Evolutionary conservation across 2,329 filamentous ascomycete species (phyloP), one percentile per base, ranked within the genome.

Genomic region (Pestalotiopsis sp.): DNA sequence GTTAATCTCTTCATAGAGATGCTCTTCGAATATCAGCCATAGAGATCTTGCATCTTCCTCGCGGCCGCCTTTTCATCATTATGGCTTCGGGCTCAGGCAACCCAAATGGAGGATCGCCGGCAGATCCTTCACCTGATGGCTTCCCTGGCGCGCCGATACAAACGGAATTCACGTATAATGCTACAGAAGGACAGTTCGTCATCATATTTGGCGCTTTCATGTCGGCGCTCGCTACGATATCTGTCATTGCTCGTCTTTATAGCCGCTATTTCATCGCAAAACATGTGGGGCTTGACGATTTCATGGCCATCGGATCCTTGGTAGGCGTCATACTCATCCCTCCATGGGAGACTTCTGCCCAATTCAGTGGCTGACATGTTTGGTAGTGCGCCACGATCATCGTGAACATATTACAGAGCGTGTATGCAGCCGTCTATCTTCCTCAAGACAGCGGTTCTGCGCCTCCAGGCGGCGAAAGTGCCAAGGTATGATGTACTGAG

Each of bases 261-360:
- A 67, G 56, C 4, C 65, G 65, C 12, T 61, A 61, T 57, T 67
- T 45, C 52, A 62, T 67, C 23, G 58, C 58, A 39, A 60, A 62
- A 4, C 65, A 67, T n/a, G 58, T 67, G 13, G 65, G 57, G 11
- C 31, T 67, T 31, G 65, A 67, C 38, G 65, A 67, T 52, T 49
- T 41, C 12, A 61, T 67, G 58, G 65, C 65, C 38, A 52, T 62
- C 14, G 23, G 36, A 17, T 27, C 65, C 17, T 52, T 67, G 57
- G 65, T 67, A 38, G 4, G 57, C 39, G 1, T n/a, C 23, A 20
- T 14, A 13, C 17, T n/a, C 38, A 25, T 27, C 25, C 25, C 25
- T 1, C 31, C 31, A 2, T 36, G 31, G 27, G 31, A 2, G 23
- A 20, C 13, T 58, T 13, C 7, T 12, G 17, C 9, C 17, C 25